Base-by-base conservation (phyloP, 805 yeast species). In the Lipomyces spencermartinsiae region DNA sequence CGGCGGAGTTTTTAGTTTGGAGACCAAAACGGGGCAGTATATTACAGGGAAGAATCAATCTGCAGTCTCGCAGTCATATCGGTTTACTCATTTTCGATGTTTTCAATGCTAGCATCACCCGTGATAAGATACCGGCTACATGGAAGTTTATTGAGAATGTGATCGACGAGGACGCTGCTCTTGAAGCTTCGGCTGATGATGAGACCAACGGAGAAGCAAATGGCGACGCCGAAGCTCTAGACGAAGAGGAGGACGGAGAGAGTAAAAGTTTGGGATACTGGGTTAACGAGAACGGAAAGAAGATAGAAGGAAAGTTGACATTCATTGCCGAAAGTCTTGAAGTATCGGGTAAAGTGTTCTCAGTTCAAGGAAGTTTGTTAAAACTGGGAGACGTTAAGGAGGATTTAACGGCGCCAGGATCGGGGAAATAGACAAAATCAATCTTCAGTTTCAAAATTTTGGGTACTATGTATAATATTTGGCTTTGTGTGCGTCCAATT, bases 21-120 rank as follows among this genome's bases (percentile, higher is more conserved):
- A 87, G 85, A 74, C 99, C 99, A 4, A 86, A 86, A 74, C 82
- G 87, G n/a, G 97, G 97, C 3, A 98, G 95, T 76, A 80, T 84
- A 0, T 80, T 95, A 22, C 96, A 93, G 78, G 99, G 99, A 12
- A 85, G 88, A 82, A 85, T 90, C 64, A 92, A 92, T 81, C 88
- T 94, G 86, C 98, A 94, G 81, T 89, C 97, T 2, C 97, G 97
- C 19, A 89, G 97, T 7, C 99, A 95, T 77, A 90, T 95, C 74
- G 98, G 98, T 68, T 82, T 95, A 69, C 84, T 95, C 72, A 83
- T 95, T 61, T 93, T 92, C 77, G 98, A 95, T 80, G 92, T 97
- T 0, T 95, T 95, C 82, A 95, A 95, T 80, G 98, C 98, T 29
- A 88, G 94, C 58, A 92, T 95, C 71, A 92, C 91, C 79, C 88